phyloP scores from a whole-genome alignment of 768 basidiomycete genomes.

The Suillus americanus region DNA sequence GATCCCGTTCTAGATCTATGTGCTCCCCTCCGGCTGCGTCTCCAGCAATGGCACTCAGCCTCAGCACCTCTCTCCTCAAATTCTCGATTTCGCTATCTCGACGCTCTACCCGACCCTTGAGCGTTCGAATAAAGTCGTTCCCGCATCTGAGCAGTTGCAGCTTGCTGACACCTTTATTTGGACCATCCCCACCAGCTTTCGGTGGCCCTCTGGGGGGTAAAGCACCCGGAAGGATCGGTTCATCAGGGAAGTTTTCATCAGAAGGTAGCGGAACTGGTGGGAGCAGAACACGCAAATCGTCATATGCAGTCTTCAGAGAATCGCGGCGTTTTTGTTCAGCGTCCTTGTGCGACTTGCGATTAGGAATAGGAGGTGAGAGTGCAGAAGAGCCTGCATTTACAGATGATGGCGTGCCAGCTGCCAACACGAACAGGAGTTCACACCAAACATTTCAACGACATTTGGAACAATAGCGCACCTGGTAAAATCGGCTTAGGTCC shows the following conservation, averaged over 20 bases:
- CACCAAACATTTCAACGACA: not conserved
- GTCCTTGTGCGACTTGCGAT: constrained; percentile 88
- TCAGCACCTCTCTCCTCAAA: constrained; percentile 64
- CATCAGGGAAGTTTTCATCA: constrained; percentile 67
- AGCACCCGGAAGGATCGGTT: constrained; percentile 81
- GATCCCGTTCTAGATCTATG: constrained; percentile 29
- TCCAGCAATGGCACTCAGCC: constrained; percentile 45
- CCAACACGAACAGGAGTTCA: constrained; percentile 8
- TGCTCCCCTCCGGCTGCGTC: constrained; percentile 23
- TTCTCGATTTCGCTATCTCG: constrained; percentile 75
- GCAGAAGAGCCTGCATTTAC: constrained; percentile 24
- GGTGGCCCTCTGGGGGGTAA: constrained; percentile 89
- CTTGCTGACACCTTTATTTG: constrained; percentile 94
- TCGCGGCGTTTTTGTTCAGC: constrained; percentile 98
- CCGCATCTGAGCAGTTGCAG: constrained; percentile 87
- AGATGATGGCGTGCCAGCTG: constrained; percentile 35
- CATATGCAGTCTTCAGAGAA: constrained; percentile 92
- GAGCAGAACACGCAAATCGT: constrained; percentile 77
- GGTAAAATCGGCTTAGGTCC: constrained; percentile 74
- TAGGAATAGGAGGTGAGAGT: constrained; percentile 40
- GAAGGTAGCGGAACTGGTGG: constrained; percentile 87
- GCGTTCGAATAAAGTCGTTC: constrained; percentile 80
- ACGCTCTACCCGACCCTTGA: constrained; percentile 76
- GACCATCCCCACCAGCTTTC: constrained; percentile 83
- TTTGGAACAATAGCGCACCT: constrained; percentile 38